Base-by-base conservation (phyloP, 192 early-diverging fungal species). In the Coemansia umbellata region DNA sequence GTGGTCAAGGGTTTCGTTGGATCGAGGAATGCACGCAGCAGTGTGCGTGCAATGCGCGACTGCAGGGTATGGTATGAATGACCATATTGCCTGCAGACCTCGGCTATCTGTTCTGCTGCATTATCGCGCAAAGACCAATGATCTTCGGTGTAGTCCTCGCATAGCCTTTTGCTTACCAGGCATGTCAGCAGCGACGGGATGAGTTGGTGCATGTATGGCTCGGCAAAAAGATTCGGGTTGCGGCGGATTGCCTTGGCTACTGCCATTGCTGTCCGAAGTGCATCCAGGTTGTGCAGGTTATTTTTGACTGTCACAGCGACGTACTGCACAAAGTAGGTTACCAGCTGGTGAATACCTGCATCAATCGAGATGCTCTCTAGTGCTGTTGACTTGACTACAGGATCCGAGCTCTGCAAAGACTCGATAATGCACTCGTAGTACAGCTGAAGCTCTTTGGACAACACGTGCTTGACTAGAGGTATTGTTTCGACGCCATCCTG, bases 121-220 rank as follows among this genome's bases (percentile, higher is more conserved):
- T 77, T 80, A 6, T 84, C 63, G 8, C 97, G 91, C 32, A 95
- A 69, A 5, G 80, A 47, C 87, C 90, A 95, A 65, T 98, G 95
- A 18, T 92, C 86, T 21, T 80, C 68, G 0, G 78, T 60, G 26
- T 83, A 80, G 39, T 59, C 63, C 39, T 85, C 82, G 24, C 88
- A 86, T 21, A 99, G 70, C 24, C 83, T 67, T 53, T 91, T 91
- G 53, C 87, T 86, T 7, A 98, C 91, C 22, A 97, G 72, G 55
- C 93, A 97, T 11, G 97, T 93, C 37, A 99, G 69, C 28, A 98
- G 84, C 4, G 87, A 82, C 10, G 95, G 95, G 36, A 98, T 88
- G 8, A 99, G 76, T 82, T 97, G 93, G 68, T 99, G 95, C 31
- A 99, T 54, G 35, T 98, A 93, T 42, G 97, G 93, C 58, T 99